Percentiles rank a stretch among this genome's conserved stretches.
These are phyloP conservation scores for Kodamaea kakaduensis DNA, from an alignment of 805 yeast species.

Conservation along the genomic window DNA sequence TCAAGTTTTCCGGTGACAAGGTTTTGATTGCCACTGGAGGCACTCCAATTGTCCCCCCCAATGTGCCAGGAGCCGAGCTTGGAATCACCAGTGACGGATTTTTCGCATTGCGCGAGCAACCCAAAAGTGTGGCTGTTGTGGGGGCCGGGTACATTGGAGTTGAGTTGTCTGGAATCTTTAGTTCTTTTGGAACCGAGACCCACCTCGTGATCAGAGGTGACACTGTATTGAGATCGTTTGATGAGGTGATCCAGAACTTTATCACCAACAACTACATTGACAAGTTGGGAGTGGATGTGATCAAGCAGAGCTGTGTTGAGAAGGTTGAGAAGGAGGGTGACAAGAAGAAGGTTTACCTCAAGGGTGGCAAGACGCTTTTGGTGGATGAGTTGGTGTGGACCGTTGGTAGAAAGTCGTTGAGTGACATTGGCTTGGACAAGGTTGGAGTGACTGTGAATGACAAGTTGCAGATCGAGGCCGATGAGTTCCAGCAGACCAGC, in stretches of 20 bases:
- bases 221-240: slow-evolving; percentile 84
- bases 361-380: slow-evolving; percentile 35
- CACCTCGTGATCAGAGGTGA: slow-evolving; percentile 89
- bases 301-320: slow-evolving; percentile 51
- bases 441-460: slow-evolving; percentile 65
- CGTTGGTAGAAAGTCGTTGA: slow-evolving; percentile 78
- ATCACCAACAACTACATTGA: slow-evolving; percentile 77
- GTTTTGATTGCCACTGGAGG: slow-evolving; percentile 94
- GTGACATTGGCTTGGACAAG: slow-evolving; percentile 71
- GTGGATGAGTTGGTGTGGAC: slow-evolving; percentile 93
- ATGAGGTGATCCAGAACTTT: slow-evolving; percentile 70
- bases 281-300: slow-evolving; percentile 72
- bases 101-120: slow-evolving; percentile 75
- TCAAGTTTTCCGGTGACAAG: slow-evolving; percentile 71
- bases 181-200: slow-evolving; percentile 81
- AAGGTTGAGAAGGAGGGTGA: slow-evolving; percentile 36
- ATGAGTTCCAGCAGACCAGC: slow-evolving; percentile 83
- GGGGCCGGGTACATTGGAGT: slow-evolving; percentile 99
- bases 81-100: slow-evolving; percentile 92
- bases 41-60: slow-evolving; percentile 62
- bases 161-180: slow-evolving; percentile 92
- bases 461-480: slow-evolving; percentile 65
- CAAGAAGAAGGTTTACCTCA: slow-evolving; percentile 34
- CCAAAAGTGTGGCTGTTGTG: slow-evolving; percentile 87
- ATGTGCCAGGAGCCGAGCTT: slow-evolving; percentile 73